Conservation (phyloP, 495 filamentous ascomycete species). For the Bacidia gigantensis region DNA sequence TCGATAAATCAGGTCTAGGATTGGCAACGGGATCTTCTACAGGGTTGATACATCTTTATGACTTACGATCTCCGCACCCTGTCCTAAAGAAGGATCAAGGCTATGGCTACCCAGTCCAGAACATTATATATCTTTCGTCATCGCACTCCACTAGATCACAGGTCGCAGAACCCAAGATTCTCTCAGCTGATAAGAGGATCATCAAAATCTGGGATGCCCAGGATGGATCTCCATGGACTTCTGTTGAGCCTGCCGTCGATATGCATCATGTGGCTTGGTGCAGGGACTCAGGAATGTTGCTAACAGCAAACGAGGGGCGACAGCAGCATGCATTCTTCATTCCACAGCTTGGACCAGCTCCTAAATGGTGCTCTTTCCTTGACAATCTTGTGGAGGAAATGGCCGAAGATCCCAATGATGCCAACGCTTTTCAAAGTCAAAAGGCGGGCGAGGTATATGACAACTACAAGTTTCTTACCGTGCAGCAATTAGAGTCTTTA, state of each 20-base stretch:
- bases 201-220: conserved; percentile 92
- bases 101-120: conserved; percentile 87
- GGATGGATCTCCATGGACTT: conserved; percentile 78
- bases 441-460: conserved; percentile 70
- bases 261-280: conserved; percentile 84
- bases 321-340: conserved; percentile 94
- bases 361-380: conserved; percentile 90
- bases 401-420: conserved; percentile 66
- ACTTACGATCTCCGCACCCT: conserved; percentile 77
- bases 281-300: conserved; percentile 75
- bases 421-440: conserved; percentile 42
- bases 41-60: conserved; percentile 84
- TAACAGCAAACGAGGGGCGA: conserved; percentile 90
- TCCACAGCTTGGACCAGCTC: conserved; percentile 81
- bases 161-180: conserved; percentile 64
- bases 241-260: conserved; percentile 87
- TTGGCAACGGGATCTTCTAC: conserved; percentile 78
- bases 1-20: conserved; percentile 70
- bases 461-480: conserved; percentile 94
- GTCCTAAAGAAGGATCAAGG: conserved; percentile 88
- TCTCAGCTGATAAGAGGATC: conserved; percentile 84
- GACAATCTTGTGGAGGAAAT: conserved; percentile 98
- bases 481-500: conserved; percentile 64
- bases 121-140: conserved; percentile 69
- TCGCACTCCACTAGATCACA: conserved; percentile 46